Base-by-base conservation (phyloP, 495 filamentous ascomycete genomes). In the Mycothermus thermophilus region DNA sequence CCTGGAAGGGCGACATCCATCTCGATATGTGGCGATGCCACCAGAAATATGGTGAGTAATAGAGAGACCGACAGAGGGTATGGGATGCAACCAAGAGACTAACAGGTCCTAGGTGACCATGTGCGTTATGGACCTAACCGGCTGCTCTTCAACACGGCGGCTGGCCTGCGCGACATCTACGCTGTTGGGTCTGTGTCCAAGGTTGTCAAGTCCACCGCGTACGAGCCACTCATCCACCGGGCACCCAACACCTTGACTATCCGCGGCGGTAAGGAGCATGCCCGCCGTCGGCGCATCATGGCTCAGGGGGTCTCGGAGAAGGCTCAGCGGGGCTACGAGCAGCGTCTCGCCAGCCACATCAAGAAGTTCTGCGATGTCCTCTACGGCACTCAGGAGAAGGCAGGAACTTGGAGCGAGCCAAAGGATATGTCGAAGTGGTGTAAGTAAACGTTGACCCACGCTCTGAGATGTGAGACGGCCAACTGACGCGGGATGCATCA, bases 171-270 rank as follows among this genome's bases (percentile, higher is more conserved):
- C 38, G 59, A 63, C 11, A 76, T 77, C 43, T 77, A 79, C 45
- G 68, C 67, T 38, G 61, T 66, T 55, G 59, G 59, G 18, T 45
- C 67, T 11, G 4, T 27, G 25, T 11, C 11, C 38, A 78, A 78
- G 38, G 72, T 77, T 12, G 54, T 59, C 35, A 80, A 80, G 50
- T 59, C 70, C 26, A 57, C 66, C 35, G 77, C 77, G 54, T 80
- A 80, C 54, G 55, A 60, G 32, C 67, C 69, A 10, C 77, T 79
- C 40, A 71, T 71, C 7, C 63, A 68, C 42, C 62, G 63, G 6
- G 64, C 65, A 1, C 55, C 63, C 42, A 76, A 71, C 52, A 75
- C 71, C 15, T 71, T 76, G 41, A 71, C 62, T 41, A 59, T 60
- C 4, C 71, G 72, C 27, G 67, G 76, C 44, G 73, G 71, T 46